These are phyloP conservation scores for Pseudopithomyces maydicus DNA, from an alignment of 2,329 filamentous ascomycete genomes.

Conservation along the genomic window DNA sequence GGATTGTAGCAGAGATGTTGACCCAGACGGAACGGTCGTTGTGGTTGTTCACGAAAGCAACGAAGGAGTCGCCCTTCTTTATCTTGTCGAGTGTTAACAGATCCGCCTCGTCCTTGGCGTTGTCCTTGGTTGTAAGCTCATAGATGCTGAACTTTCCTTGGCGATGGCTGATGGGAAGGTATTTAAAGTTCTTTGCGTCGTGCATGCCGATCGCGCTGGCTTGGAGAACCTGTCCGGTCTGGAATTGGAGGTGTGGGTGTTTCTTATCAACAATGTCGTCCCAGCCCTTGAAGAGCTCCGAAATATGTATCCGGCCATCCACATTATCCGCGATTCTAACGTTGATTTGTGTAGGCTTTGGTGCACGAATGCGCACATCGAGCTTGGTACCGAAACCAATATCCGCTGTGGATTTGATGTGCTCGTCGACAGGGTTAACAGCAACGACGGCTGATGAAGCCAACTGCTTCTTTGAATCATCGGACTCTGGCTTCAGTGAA, in stretches of 20 bases:
- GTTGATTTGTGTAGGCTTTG: constrained; percentile 92
- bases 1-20: constrained; percentile 84
- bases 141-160: constrained; percentile 78
- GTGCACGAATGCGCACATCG: constrained; percentile 77
- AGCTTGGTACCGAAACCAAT: constrained; percentile 73
- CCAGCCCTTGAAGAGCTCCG: constrained; percentile 87
- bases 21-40: constrained; percentile 83
- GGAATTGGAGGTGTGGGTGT: constrained; percentile 76
- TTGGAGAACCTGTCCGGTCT: constrained; percentile 69
- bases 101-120: constrained; percentile 60
- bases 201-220: constrained; percentile 86
- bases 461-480: constrained; percentile 24
- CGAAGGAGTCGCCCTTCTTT: constrained; percentile 70
- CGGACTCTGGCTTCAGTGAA: constrained; percentile 58
- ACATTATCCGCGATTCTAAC: constrained; percentile 85
- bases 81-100: constrained; percentile 75
- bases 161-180: constrained; percentile 88
- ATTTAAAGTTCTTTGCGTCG: constrained; percentile 87
- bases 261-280: constrained; percentile 85
- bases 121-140: constrained; percentile 77
- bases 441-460: constrained; percentile 48
- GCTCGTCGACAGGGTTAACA: constrained; percentile 68
- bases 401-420: constrained; percentile 70
- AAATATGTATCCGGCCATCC: constrained; percentile 90
- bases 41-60: constrained; percentile 92